Percentiles rank a stretch among this genome's conserved stretches.
These are phyloP conservation scores for Coelomomyces lativittatus DNA, from an alignment of 371 early-diverging fungal species.

Conservation along the genomic window DNA sequence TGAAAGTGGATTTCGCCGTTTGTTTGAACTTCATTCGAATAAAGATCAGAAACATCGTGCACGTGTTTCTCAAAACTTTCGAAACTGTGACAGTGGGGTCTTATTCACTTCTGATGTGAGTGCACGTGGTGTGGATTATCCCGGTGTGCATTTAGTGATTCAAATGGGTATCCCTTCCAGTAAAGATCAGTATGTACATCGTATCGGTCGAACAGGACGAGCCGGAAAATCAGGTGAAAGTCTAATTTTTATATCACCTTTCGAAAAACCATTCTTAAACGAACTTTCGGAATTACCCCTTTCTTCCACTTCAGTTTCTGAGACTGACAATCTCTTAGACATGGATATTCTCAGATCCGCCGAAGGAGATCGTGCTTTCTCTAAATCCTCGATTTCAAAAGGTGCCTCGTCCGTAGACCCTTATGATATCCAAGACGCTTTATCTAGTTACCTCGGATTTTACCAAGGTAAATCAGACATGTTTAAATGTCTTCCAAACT, in stretches of 20 bases:
- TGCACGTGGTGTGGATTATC: constrained; percentile 98
- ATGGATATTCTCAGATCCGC: too few relatives aligned
- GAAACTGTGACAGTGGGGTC: constrained; percentile 34
- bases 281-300: constrained; percentile 5
- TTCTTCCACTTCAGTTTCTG: not conserved
- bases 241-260: constrained; percentile 59
- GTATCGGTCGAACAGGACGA: constrained; percentile 96
- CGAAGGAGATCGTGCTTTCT: too few relatives aligned
- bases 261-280: constrained; percentile 56
- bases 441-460: too few relatives aligned
- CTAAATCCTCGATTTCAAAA: too few relatives aligned
- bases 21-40: constrained; percentile 65
- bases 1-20: constrained; percentile 12
- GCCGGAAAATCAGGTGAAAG: constrained; percentile 85
- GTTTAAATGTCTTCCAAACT: too few relatives aligned
- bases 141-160: constrained; percentile 78
- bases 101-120: constrained; percentile 97
- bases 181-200: constrained; percentile 89
- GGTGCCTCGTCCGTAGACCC: too few relatives aligned
- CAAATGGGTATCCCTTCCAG: constrained; percentile 84
- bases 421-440: too few relatives aligned
- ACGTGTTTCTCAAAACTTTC: constrained; percentile 53
- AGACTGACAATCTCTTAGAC: too few relatives aligned
- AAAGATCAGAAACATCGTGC: constrained; percentile 54
- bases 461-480: too few relatives aligned